These are phyloP conservation scores for Suhomyces sp. DNA, from an alignment of 805 yeast genomes.

Conservation along the genomic window DNA sequence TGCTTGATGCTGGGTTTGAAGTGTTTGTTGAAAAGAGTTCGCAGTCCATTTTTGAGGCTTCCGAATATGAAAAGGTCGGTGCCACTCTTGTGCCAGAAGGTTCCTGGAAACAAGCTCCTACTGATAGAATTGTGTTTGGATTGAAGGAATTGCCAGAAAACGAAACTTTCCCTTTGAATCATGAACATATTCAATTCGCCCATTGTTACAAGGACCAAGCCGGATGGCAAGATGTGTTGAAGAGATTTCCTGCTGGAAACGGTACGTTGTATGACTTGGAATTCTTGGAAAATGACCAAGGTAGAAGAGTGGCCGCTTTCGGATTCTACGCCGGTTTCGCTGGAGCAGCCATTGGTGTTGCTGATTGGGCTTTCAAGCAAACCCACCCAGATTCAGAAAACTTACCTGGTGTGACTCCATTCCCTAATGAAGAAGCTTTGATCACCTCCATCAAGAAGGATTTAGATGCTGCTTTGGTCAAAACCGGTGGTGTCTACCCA, in stretches of 20 bases:
- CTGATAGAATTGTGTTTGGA: constrained; percentile 85
- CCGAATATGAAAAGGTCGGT: constrained; percentile 79
- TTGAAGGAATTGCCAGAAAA: constrained; percentile 94
- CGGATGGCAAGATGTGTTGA: constrained; percentile 92
- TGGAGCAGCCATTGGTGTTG: constrained; percentile 95
- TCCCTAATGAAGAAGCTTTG: constrained; percentile 73
- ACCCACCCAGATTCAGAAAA: constrained; percentile 63
- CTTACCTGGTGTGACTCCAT: constrained; percentile 79
- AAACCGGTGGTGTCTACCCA: constrained; percentile 67
- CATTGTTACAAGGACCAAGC: constrained; percentile 97
- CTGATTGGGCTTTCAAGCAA: constrained; percentile 93
- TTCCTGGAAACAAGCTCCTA: constrained; percentile 91
- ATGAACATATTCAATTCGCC: constrained; percentile 97
- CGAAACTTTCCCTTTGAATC: constrained; percentile 84
- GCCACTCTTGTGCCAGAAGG: constrained; percentile 89
- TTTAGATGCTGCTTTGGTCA: constrained; percentile 53
- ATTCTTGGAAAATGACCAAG: constrained; percentile 88
- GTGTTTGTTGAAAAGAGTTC: constrained; percentile 85
- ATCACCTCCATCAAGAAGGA: constrained; percentile 67
- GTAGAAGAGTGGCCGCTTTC: constrained; percentile 98
- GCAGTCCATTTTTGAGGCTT: constrained; percentile 74
- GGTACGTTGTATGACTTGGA: constrained; percentile 93
- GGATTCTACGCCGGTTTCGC: constrained; percentile 99
- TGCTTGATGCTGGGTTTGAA: constrained; percentile 84
- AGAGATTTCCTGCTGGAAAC: constrained; percentile 87